These are phyloP conservation scores for Aspergillus spinulosporus DNA, from an alignment of 2,329 filamentous ascomycete genomes.

Conservation along the genomic window DNA sequence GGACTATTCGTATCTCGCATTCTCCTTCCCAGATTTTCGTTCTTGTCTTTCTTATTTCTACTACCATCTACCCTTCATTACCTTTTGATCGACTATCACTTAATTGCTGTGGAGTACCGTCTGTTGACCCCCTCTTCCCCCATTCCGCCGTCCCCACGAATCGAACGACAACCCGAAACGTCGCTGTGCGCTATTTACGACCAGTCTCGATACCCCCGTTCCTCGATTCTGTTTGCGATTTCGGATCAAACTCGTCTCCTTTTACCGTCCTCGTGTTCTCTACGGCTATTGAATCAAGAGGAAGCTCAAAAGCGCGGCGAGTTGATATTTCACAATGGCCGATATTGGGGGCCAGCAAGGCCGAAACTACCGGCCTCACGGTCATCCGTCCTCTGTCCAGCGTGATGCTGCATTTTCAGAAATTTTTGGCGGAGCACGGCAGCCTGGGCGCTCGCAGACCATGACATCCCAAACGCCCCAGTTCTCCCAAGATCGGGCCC, in stretches of 20 bases:
- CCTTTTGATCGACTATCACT: constrained; percentile 20
- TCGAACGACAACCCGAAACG: constrained; percentile 36
- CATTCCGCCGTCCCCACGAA: constrained; percentile 32
- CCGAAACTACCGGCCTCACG: constrained; percentile 60
- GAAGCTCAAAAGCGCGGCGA: constrained; percentile 10
- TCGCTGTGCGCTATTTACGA: constrained; percentile 36
- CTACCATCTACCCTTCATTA: constrained; percentile 14
- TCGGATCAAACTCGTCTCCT: constrained; percentile 7
- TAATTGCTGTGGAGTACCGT: constrained; percentile 24
- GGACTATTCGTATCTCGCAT: constrained; percentile 21
- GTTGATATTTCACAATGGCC: constrained; percentile 51
- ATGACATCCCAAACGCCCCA: constrained; percentile 79
- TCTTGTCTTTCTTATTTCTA: constrained; percentile 19
- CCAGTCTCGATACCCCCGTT: constrained; percentile 28
- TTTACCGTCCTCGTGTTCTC: constrained; percentile 12
- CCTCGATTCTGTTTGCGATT: constrained; percentile 12
- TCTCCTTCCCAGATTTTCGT: constrained; percentile 20
- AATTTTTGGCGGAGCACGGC: constrained; percentile 87
- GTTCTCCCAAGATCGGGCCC: constrained; percentile 67
- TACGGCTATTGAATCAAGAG: constrained; percentile 9
- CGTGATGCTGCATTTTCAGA: constrained; percentile 94
- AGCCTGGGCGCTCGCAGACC: constrained; percentile 86
- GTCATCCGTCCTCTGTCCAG: constrained; percentile 59
- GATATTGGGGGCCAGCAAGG: constrained; percentile 65
- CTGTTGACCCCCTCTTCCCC: constrained; percentile 21